phyloP scores from a whole-genome alignment of 192 early-diverging fungal species.

The Chytriomyces sp. region DNA sequence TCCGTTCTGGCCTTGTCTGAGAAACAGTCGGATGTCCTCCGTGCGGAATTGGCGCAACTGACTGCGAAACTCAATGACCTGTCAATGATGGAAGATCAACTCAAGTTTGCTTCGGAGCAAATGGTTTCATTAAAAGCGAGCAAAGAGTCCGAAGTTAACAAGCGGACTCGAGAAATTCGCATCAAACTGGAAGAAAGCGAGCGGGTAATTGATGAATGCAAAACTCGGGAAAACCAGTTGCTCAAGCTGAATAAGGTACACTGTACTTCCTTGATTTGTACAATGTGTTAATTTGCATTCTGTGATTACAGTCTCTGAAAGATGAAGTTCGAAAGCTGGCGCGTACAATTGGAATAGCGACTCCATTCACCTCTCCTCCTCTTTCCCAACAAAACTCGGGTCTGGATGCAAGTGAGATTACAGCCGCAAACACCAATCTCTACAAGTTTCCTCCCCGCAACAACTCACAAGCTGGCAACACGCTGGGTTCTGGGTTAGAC shows the following conservation, averaged over 20 bases:
- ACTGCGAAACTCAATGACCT: constrained; percentile 40
- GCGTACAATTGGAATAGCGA: constrained; percentile 39
- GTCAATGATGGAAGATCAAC: constrained; percentile 31
- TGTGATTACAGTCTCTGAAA: constrained; percentile 61
- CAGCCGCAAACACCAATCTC: constrained; percentile 12
- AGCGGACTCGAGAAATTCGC: constrained; percentile 8
- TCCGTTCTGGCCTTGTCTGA: constrained; percentile 47
- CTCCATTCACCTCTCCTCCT: constrained; percentile 33
- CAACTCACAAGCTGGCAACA: background rate
- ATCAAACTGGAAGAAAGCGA: constrained; percentile 43
- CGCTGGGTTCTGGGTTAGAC: constrained; percentile 3
- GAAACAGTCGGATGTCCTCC: constrained; percentile 52
- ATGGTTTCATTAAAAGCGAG: constrained; percentile 23
- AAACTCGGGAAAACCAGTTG: constrained; percentile 67
- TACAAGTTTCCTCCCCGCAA: background rate
- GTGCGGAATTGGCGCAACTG: constrained; percentile 36
- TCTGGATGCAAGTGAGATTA: constrained; percentile 19
- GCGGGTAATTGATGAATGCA: constrained; percentile 66
- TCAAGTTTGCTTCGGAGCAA: constrained; percentile 24
- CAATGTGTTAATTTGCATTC: background rate
- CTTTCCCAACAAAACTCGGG: constrained; percentile 31
- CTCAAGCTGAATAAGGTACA: constrained; percentile 74
- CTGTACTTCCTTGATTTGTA: background rate
- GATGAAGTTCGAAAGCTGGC: constrained; percentile 76
- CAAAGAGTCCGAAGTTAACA: constrained; percentile 13